Evolutionary conservation across 495 filamentous ascomycete species (phyloP), one percentile per base, ranked within the genome.

Genomic region (Xylaria longipes): DNA sequence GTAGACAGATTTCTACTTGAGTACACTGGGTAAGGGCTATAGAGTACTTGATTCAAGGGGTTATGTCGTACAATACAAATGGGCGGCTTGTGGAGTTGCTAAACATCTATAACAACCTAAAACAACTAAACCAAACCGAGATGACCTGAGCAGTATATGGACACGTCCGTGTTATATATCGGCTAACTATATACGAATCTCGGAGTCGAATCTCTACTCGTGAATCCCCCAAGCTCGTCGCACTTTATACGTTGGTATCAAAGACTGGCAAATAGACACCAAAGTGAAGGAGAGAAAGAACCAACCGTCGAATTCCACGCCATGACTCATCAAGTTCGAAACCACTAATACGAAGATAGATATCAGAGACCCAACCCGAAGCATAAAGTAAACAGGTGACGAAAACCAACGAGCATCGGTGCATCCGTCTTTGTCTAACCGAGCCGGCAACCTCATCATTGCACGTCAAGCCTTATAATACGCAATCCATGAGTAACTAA

Each of bases 241-340:
- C 6, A 27, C 50, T 54, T 27, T 25, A 56, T 25, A 29, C 2
- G 5, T 22, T 29, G 52, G 22, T 7, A 56, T 29, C 52, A 52
- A 9, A 31, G 22, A 17, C 52, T 25, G 14, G 3, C 52, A 56
- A 29, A 56, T 5, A 29, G 20, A 1, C 52, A 31, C 1, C 52
- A 1, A 17, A 12, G 5, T 31, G 15, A 54, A 37, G 65, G 57
- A n/a, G 7, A n/a, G 33, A 35, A 35, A 57, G 33, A 45, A 45
- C 33, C 17, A 15, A 62, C 22, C 15, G 58, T 41, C 41, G 69
- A 76, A 76, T 71, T 73, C 76, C 70, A 70, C 71, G 76, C 76
- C 74, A 76, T 76, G 72, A 68, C 63, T 57, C 37, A 22, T 31
- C 58, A 62, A 33, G 43, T 27, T 39, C 37, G 56, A 57, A 43